phyloP scores from a whole-genome alignment of 2,329 filamentous ascomycete species.

The Sporothrix euskadiensis region DNA sequence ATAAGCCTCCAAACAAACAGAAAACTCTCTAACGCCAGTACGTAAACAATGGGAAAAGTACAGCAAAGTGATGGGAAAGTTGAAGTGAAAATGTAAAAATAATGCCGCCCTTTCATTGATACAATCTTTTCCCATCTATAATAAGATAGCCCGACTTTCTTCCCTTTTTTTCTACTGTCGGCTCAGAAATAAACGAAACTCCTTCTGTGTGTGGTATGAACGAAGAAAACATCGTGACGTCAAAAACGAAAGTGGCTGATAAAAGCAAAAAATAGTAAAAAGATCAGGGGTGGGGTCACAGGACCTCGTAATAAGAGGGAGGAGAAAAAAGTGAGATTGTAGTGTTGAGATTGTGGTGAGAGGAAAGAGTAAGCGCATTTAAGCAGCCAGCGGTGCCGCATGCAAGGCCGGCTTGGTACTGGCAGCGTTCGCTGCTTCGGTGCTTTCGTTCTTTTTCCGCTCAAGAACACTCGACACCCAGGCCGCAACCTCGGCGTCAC shows the following conservation, averaged over 20 bases:
- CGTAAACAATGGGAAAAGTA: background rate
- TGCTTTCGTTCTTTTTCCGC: conserved; percentile 58
- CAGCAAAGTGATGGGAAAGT: background rate
- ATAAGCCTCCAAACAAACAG: background rate
- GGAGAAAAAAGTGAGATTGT: background rate
- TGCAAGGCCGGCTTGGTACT: conserved; percentile 78
- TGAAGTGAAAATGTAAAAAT: background rate
- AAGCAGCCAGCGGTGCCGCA: conserved; percentile 73
- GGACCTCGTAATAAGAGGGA: background rate
- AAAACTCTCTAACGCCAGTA: conserved; percentile 3
- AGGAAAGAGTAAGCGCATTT: background rate
- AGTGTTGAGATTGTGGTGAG: no score
- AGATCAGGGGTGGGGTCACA: background rate
- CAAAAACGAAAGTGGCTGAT: background rate
- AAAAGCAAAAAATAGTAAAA: background rate
- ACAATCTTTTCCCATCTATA: background rate
- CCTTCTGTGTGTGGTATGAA: conserved; percentile 15
- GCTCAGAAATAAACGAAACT: background rate
- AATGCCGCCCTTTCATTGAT: conserved; percentile 5
- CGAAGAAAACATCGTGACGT: background rate
- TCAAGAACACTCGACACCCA: conserved; percentile 79
- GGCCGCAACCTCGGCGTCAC: conserved; percentile 78
- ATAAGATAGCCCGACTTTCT: background rate
- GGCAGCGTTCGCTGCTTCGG: conserved; percentile 42
- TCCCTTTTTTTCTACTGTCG: background rate